Base-by-base conservation (phyloP, 768 basidiomycete species). In the Kwoniella sp. region DNA sequence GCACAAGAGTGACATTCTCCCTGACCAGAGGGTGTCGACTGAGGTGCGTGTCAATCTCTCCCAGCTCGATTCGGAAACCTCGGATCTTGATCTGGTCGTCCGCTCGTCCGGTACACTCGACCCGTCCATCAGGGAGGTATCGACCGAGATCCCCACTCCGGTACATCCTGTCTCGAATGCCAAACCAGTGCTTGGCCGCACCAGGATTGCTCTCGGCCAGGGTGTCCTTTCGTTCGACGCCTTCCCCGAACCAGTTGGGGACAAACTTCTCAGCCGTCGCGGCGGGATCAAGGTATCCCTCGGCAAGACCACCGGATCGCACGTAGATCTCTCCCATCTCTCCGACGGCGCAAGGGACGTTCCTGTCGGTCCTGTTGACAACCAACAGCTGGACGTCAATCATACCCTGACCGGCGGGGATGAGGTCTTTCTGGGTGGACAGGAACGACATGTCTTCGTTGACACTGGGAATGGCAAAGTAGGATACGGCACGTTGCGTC, bases 41-140 rank as follows among this genome's bases (percentile, higher is more conserved):
- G 50, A 99, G 83, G 76, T 93, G 85, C 0, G 88, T 95, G 72
- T 99, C 95, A 60, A 99, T 95, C 74, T 99, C 95, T 14, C 92
- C 92, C 6, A 98, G 81, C 73, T 99, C 95, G 67, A 99, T 98
- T 22, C 95, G 81, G 84, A 99, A 99, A 1, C 95, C 95, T 48
- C 95, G 87, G 74, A 99, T 98, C 78, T 99, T 98, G 77, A 99
- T 89, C 70, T 99, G 95, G 70, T 98, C 93, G 70, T 99, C 95
- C 1, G 93, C 92, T 19, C 95, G 83, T 17, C 95, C 95, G 0
- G 88, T 91, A 71, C 95, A 98, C 73, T 99, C 95, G 10, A 99
- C 95, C 27, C 82, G 83, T 4, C 95, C 95, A 71, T 87, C 81
- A 1, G 95, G 88, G 27, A 86, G 78, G 74, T 99, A 99, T 5